Evolutionary conservation across 148 eudicot genomes (phyloP), one percentile per base, ranked within the genome.

Genomic region (Tetragonia tetragonoides): DNA sequence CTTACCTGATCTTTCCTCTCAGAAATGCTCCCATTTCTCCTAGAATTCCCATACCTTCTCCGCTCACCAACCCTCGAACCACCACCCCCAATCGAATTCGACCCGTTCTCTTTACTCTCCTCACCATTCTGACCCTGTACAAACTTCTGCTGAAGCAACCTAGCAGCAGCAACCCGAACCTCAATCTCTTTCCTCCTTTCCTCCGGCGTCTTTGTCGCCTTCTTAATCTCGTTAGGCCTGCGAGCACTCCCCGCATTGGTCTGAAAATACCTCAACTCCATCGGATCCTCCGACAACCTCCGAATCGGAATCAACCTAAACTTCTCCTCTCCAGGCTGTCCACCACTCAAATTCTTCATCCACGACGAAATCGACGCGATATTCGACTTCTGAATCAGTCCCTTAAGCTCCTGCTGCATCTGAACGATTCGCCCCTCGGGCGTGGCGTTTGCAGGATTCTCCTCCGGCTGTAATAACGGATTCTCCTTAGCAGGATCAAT

Each of bases 171-270:
- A 78, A 91, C 97, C 81, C 92, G 82, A 68, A 93, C 97, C 81
- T 93, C 97, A 83, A 93, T 90, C 88, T 95, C 99, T 66, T 93
- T 91, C 85, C 97, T 87, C 80, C 91, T 79, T 80, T 96, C 98
- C 78, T 96, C 99, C 2, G 81, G 85, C 6, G 99, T 93, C 84
- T 96, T 93, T 23, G 87, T 90, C 2, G 89, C 97, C 78, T 91
- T 95, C 86, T 93, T 93, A 56, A 95, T 88, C 84, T 93, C 99
- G 83, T 93, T 95, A 0, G 90, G 90, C 77, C 93, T 75, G 70
- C 83, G 41, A 17, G 18, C 78, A 49, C 16, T 60, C 1, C 54
- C 62, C 11, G 49, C 66, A 41, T 47, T 86, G 1, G 86, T 70
- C 71, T 86, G 91, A 54, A 84, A 86, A 62, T 78, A 83, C 69